Evolutionary conservation across 1,284 basidiomycete species (phyloP), one percentile per base, ranked within the genome.

Genomic region (Puccinia coronata): DNA sequence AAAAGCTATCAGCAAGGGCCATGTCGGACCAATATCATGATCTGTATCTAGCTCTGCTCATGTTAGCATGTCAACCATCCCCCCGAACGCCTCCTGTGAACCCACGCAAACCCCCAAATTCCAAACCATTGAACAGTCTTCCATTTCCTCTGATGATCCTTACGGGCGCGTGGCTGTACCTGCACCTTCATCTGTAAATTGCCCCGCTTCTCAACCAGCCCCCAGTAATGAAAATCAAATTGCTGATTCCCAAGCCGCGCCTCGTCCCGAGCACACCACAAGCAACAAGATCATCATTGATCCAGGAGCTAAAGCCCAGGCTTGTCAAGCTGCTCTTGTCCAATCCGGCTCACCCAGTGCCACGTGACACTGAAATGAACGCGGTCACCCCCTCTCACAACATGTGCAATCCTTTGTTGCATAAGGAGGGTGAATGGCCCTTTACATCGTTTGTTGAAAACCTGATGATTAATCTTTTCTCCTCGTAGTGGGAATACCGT

Each of bases 381-480:
- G 81, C 78, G 14, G 59, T 73, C 6, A 59, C 71, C 23, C 78
- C 61, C 43, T 72, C 75, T 65, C 51, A 57, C n/a, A 51, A 75
- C 14, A 65, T 39, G 36, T 74, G 51, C 9, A 70, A 63, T 20
- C 55, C 36, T 14, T 78, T 82, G 34, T 41, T 76, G 41, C 77
- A 92, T 1, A 87, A 88, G 81, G 88, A 90, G 20, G 94, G 93
- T 0, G 88, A 89, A 75, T 98, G 94, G 92, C 91, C 96, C 0
- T 99, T 96, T 93, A 91, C 92, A 75, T 92, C 93, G 12, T 89
- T 98, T 9, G 90, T 92, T 11, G 91, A 92, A 83, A 89, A 96
- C 4, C 88, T 99, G 9, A 91, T 93, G 83, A 91, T 94, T 1
- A 93, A 95, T 83, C 87, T 99, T 16, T 93, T 96, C 83, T 94